These are phyloP conservation scores for Exophiala sideris DNA, from an alignment of 2,329 filamentous ascomycete species.

Conservation along the genomic window DNA sequence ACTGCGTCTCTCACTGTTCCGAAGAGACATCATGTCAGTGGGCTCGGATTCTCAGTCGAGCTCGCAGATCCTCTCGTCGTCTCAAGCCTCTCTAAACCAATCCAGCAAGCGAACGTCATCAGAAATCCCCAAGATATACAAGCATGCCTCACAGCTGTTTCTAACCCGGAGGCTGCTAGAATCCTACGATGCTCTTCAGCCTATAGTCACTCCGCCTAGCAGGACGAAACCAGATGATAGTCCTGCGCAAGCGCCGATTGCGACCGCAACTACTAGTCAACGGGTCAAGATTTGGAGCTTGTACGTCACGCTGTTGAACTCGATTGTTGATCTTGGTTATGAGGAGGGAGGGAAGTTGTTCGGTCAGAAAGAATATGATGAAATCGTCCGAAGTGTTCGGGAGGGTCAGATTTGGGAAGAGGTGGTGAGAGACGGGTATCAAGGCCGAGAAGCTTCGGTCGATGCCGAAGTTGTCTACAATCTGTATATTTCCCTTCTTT, in stretches of 20 bases:
- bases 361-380: slow-evolving; percentile 79
- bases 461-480: slow-evolving; percentile 82
- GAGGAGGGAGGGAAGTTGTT: slow-evolving; percentile 89
- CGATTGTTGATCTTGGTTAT: slow-evolving; percentile 79
- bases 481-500: slow-evolving; percentile 37
- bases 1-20: not conserved
- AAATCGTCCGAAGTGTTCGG: slow-evolving; percentile 76
- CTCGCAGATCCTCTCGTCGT: slow-evolving; percentile 61
- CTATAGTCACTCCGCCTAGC: slow-evolving; percentile 63
- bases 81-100: slow-evolving; percentile 66
- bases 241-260: slow-evolving; percentile 66
- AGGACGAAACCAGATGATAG: slow-evolving; percentile 41
- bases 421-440: slow-evolving; percentile 81
- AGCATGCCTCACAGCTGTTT: slow-evolving; percentile 89
- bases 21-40: slow-evolving; percentile 24
- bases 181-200: slow-evolving; percentile 77
- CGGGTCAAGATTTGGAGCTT: slow-evolving; percentile 96
- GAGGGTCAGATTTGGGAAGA: slow-evolving; percentile 95
- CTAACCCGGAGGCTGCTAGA: slow-evolving; percentile 90
- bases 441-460: slow-evolving; percentile 81
- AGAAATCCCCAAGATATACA: slow-evolving; percentile 85
- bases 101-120: slow-evolving; percentile 48
- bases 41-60: slow-evolving; percentile 35
- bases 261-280: slow-evolving; percentile 73
- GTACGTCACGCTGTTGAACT: slow-evolving; percentile 89